Evolutionary conservation across 176 grass and related monocot species (phyloP).

Genomic region (Triticum monococcum): DNA sequence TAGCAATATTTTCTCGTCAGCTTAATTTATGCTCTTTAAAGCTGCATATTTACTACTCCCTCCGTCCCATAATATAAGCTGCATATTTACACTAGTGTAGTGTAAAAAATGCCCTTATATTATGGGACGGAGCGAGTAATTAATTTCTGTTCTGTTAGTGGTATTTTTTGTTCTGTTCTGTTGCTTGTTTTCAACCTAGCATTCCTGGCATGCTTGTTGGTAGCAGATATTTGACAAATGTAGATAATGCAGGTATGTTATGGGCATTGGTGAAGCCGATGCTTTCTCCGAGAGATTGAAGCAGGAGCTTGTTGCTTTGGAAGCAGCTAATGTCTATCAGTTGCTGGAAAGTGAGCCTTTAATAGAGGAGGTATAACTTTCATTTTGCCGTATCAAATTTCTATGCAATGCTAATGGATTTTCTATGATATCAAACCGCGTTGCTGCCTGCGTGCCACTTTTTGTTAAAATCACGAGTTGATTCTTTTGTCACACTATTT

Average conservation of each 20-base stretch:
- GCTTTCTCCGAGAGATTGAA: constrained; percentile 98
- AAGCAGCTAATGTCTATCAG: constrained; percentile 88
- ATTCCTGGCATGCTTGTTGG: constrained; percentile 17
- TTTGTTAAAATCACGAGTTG: background rate
- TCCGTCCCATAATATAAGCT: too few species aligned
- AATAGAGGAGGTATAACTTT: constrained; percentile 76
- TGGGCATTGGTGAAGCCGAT: constrained; percentile 99
- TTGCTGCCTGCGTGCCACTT: background rate
- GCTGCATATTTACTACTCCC: background rate
- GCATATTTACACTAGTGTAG: too few species aligned
- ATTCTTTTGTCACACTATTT: background rate
- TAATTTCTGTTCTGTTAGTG: constrained; percentile 13
- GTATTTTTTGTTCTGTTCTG: background rate
- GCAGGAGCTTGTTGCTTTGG: constrained; percentile 92
- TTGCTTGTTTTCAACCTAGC: constrained; percentile 8
- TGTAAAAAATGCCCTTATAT: too few species aligned
- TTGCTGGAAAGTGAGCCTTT: constrained; percentile 91
- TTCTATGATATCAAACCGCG: background rate
- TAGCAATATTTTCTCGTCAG: constrained; percentile 1
- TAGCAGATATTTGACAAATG: constrained; percentile 21
- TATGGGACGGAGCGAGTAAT: background rate
- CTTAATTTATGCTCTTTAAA: constrained; percentile 16
- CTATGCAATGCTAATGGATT: constrained; percentile 20
- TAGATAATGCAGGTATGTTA: constrained; percentile 82
- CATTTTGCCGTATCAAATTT: background rate